Evolutionary conservation across 2,329 filamentous ascomycete species (phyloP), one percentile per base, ranked within the genome.

Genomic region (Pleurostoma richardsiae): DNA sequence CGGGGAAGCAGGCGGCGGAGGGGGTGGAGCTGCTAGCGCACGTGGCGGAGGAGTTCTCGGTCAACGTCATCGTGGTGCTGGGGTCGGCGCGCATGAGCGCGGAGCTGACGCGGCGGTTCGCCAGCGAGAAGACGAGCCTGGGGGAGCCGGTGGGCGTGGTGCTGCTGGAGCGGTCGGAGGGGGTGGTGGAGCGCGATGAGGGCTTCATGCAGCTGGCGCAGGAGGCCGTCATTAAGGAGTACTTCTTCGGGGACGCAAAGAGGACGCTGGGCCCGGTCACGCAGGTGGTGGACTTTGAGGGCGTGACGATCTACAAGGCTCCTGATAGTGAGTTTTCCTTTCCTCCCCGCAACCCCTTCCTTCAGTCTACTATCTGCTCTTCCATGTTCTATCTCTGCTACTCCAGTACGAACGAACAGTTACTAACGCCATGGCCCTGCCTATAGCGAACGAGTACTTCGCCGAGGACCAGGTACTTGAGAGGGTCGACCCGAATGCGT

Each of bases 201-300:
- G 62, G 70, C 0, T 95, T 89, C 63, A 82, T 91, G 74, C 86
- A 88, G 57, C 76, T 82, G 11, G 69, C 81, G 4, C 80, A 87
- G 40, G 88, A 95, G 58, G 80, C 86, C 1, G 80, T 87, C 43
- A 90, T 96, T 44, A 86, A 87, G 54, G 86, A 91, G 56, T 99
- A 99, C 67, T 99, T 99, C 71, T 99, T 96, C 62, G 94, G 94
- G 7, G 86, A 88, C 52, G 68, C 78, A 2, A 83, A 82, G 51
- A 80, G 86, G 48, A 86, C 88, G 0, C 73, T 99, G 3, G 94
- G 88, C 41, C 94, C 94, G 0, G 87, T 91, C 57, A 95, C 90
- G 5, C 89, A 95, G 58, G 86, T 87, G 49, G 81, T 95, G 4
- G 85, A 90, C 52, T 94, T 90, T 61, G 76, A 82, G 49, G 80